Evolutionary conservation across 1,284 basidiomycete species (phyloP), one percentile per base, ranked within the genome.

Genomic region (Boletus nobilissimus): DNA sequence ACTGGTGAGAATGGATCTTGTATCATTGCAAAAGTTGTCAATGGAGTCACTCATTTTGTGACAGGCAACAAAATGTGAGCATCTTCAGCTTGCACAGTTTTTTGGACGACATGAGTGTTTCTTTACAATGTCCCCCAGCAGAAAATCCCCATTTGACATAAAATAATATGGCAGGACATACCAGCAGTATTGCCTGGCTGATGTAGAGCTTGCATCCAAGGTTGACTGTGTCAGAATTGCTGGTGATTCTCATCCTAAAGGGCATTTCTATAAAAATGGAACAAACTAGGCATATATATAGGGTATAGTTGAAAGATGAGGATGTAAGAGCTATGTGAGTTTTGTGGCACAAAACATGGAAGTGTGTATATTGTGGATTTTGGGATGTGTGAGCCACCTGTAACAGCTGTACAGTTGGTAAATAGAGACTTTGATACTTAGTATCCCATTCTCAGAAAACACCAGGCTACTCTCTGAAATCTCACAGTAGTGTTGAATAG

Each of bases 151-250:
- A 6, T 77, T 66, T 32, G 72, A 40, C 5, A 40, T 10, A 11
- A 72, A n/a, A n/a, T n/a, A 75, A 38, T 14, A 68, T 38, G 67
- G 67, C 40, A 68, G 43, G 13, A 67, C 87, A 0, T 90, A 88
- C 80, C 89, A 91, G 83, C 87, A 91, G 77, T 90, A 89, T 75
- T 82, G 85, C 29, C 73, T 88, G 24, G 84, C 83, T 0, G 78
- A 83, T 57, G 85, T 87, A 19, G 85, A 86, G 5, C 81, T 88
- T 7, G 82, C 85, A 43, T 85, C 86, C 9, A 89, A 89, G 83
- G 88, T 88, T 67, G 39, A 80, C 32, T 43, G 57, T 18, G n/a
- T 39, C 19, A 32, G 26, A 43, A 48, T 68, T 18, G 18, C 26
- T 38, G 22, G n/a, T 18, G n/a, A 29, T 39, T 76, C 26, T n/a